phyloP scores from a whole-genome alignment of 495 filamentous ascomycete genomes.

The Amphirosellinia nigrospora region DNA sequence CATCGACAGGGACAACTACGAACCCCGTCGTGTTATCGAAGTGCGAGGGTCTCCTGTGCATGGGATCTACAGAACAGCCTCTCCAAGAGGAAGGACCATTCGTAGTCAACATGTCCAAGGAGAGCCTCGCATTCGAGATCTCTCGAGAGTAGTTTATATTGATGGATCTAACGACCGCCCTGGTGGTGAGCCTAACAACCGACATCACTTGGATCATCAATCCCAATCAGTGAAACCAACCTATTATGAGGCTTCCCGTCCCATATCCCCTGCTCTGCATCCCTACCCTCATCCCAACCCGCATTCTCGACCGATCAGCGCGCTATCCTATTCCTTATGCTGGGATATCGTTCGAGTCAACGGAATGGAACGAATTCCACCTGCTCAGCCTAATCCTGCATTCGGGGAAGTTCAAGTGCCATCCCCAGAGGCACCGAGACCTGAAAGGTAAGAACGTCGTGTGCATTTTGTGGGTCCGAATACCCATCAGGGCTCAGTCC shows the following conservation, averaged over 20 bases:
- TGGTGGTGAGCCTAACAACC: conserved; percentile 25
- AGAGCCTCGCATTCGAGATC: conserved; percentile 27
- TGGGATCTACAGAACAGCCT: conserved; percentile 20
- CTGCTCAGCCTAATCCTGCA: neutral
- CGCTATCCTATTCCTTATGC: conserved; percentile 10
- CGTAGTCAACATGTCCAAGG: conserved; percentile 24
- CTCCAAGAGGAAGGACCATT: conserved; percentile 13
- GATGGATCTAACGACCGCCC: conserved; percentile 24
- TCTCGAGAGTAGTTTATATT: conserved; percentile 27
- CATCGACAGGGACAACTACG: conserved; percentile 27
- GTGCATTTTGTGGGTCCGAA: neutral
- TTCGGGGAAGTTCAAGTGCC: conserved; percentile 1
- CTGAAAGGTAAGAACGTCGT: conserved; percentile 15
- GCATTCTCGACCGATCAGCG: neutral
- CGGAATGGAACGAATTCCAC: neutral
- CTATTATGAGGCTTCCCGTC: conserved; percentile 22
- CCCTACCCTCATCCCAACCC: neutral
- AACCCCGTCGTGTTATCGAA: conserved; percentile 36
- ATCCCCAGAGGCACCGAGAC: conserved; percentile 1
- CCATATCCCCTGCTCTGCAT: conserved; percentile 8
- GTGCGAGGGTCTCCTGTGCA: conserved; percentile 28
- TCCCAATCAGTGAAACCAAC: conserved; percentile 5
- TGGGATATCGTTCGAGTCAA: neutral
- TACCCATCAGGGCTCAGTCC: neutral
- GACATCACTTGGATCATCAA: conserved; percentile 14